phyloP scores from a whole-genome alignment of 805 yeast species.

The Nakazawaea pomicola region DNA sequence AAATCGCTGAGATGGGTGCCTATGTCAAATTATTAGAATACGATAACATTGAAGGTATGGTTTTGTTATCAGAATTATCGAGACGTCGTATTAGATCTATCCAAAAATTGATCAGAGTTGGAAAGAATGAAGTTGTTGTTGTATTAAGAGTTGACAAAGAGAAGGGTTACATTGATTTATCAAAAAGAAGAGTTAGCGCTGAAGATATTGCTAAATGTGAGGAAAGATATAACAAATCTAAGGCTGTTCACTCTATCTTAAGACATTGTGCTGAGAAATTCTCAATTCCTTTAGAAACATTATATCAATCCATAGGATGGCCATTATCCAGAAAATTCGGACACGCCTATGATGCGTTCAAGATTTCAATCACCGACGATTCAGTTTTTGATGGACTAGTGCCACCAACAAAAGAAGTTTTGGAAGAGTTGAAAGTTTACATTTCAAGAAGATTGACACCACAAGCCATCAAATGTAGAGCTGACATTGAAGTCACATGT shows the following conservation, averaged over 20 bases:
- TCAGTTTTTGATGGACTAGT: conserved; percentile 76
- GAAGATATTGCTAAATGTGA: conserved; percentile 97
- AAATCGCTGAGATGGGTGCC: conserved; percentile 99
- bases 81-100: conserved; percentile 98
- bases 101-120: conserved; percentile 95
- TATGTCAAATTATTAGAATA: conserved; percentile 93
- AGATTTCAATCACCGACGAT: conserved; percentile 89
- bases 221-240: conserved; percentile 93
- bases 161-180: conserved; percentile 95
- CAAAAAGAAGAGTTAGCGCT: conserved; percentile 96
- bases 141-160: conserved; percentile 98
- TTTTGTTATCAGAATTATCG: conserved; percentile 87
- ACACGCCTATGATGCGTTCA: conserved; percentile 96
- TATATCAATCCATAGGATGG: conserved; percentile 93
- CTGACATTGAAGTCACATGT: conserved; percentile 98
- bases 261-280: conserved; percentile 98
- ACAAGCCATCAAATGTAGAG: conserved; percentile 95
- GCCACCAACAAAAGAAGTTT: conserved; percentile 67
- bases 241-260: conserved; percentile 96
- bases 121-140: conserved; percentile 96
- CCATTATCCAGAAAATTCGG: conserved; percentile 94
- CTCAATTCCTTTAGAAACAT: conserved; percentile 75
- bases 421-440: conserved; percentile 81
- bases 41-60: conserved; percentile 99
- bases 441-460: conserved; percentile 94